Conservation (phyloP, 2,329 filamentous ascomycete genomes). For the Mollisia scopiformis region DNA sequence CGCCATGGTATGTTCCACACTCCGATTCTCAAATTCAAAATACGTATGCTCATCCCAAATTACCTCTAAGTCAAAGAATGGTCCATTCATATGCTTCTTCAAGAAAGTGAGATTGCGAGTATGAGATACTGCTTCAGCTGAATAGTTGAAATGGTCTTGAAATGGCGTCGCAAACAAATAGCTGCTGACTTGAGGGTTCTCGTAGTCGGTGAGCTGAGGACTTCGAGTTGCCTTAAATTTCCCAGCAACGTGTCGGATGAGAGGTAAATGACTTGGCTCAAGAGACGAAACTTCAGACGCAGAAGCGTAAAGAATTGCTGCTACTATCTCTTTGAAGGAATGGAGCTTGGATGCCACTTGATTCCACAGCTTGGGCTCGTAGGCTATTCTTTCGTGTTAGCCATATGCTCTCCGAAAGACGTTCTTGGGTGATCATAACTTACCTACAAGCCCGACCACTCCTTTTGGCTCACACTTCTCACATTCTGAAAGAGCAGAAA, state of each 20-base stretch:
- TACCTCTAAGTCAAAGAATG: conserved; percentile 73
- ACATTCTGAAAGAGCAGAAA: not conserved
- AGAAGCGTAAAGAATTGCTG: not conserved
- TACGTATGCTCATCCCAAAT: conserved; percentile 81
- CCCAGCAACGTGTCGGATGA: not conserved
- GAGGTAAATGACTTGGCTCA: not conserved
- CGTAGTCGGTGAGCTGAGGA: conserved; percentile 1
- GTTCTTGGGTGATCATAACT: not conserved
- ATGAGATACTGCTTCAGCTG: conserved; percentile 56
- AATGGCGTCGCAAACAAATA: conserved; percentile 16
- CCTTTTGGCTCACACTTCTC: conserved; percentile 1
- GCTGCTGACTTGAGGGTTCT: not conserved
- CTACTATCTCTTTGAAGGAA: not conserved
- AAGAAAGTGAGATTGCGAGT: conserved; percentile 68
- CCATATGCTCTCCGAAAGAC: not conserved
- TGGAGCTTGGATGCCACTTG: not conserved
- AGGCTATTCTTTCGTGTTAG: not conserved
- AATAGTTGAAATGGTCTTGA: conserved; percentile 20
- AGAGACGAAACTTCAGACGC: not conserved
- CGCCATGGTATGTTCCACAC: conserved; percentile 74
- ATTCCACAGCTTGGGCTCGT: not conserved
- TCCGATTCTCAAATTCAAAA: conserved; percentile 70
- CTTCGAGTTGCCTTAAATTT: conserved; percentile 4
- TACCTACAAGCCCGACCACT: not conserved
- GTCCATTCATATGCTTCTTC: conserved; percentile 64